Conservation (phyloP, 192 early-diverging fungal genomes). For the Entomortierella chlamydospora region DNA sequence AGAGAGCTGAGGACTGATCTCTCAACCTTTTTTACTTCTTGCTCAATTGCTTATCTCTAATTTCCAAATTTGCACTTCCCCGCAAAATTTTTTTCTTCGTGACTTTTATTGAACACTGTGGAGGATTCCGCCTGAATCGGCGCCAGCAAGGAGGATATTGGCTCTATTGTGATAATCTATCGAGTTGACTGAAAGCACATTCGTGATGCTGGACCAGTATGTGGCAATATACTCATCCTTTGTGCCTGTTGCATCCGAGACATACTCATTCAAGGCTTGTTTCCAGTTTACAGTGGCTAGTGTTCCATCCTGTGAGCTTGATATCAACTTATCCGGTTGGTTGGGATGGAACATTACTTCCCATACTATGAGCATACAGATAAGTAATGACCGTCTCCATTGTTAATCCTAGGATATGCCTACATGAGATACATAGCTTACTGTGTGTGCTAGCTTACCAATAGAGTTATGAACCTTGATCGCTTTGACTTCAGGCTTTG, state of each 20-base stretch:
- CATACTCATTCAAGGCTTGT: neutral
- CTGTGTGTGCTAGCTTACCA: neutral
- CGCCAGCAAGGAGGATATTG: neutral
- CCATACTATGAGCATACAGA: neutral
- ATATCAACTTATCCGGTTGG: neutral
- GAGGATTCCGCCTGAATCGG: slow-evolving; percentile 1
- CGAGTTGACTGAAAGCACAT: slow-evolving; percentile 4
- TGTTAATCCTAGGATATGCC: neutral
- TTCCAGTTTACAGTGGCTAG: neutral
- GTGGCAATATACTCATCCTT: neutral
- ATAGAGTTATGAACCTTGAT: neutral
- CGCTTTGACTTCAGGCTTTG: neutral
- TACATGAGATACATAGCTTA: neutral
- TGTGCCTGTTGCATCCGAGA: neutral
- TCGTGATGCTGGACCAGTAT: neutral
- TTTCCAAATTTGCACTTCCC: slow-evolving; percentile 2
- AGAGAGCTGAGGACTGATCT: neutral
- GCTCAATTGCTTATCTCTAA: too few species aligned
- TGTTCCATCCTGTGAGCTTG: neutral
- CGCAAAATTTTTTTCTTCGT: slow-evolving; percentile 15
- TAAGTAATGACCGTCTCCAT: neutral
- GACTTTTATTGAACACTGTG: neutral
- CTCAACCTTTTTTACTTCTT: neutral
- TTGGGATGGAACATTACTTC: neutral
- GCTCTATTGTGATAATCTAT: slow-evolving; percentile 8